A percentile compares a stretch with the other conserved stretches of the same genome.
Evolutionary conservation across 371 early-diverging fungal genomes (phyloP).

Genomic region (Mycotypha africana): DNA sequence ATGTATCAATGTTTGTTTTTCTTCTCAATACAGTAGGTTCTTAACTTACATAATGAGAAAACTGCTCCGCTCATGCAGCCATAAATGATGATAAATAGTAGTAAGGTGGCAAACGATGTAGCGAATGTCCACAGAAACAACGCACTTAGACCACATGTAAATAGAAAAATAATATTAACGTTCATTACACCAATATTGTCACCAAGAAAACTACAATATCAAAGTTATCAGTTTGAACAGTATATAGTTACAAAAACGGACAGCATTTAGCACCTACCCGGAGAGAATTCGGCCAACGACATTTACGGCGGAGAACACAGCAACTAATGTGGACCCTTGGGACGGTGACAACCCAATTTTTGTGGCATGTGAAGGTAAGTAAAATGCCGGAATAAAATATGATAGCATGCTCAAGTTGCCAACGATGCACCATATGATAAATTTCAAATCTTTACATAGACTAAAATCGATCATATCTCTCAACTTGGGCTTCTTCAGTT

Average conservation of each 20-base stretch:
- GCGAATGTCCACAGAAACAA: constrained; percentile 62
- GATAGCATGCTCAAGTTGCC: constrained; percentile 29
- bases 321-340: constrained; percentile 27
- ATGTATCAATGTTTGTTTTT: too few species aligned
- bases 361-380: constrained; percentile 33
- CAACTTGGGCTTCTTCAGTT: constrained; percentile 5
- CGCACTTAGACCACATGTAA: constrained; percentile 40
- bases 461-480: constrained; percentile 11
- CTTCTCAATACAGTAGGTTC: not conserved
- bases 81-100: constrained; percentile 52
- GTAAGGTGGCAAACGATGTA: constrained; percentile 30
- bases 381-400: constrained; percentile 35
- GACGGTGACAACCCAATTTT: constrained; percentile 21
- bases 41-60: constrained; percentile 21
- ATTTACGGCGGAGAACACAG: constrained; percentile 28
- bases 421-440: constrained; percentile 26
- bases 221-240: too few species aligned
- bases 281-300: constrained; percentile 27
- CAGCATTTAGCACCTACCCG: too few species aligned
- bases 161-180: constrained; percentile 39
- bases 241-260: too few species aligned
- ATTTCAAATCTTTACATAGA: constrained; percentile 15
- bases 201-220: constrained; percentile 11
- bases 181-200: constrained; percentile 59
- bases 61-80: constrained; percentile 58